Evolutionary conservation across 2,329 filamentous ascomycete species (phyloP).

Genomic region (Orbilia ellipsospora): DNA sequence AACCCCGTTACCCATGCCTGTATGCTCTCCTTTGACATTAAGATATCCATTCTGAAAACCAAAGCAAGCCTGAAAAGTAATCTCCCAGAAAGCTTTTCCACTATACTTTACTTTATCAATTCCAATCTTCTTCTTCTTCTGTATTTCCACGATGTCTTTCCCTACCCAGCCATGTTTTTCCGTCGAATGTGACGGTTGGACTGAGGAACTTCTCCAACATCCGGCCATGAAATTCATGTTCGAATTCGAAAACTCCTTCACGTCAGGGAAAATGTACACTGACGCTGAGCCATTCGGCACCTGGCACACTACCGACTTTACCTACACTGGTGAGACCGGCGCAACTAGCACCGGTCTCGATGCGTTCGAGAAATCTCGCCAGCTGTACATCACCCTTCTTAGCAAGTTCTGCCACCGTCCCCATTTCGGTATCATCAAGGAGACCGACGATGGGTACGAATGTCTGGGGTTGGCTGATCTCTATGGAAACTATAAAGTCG

Average conservation of each 20-base stretch:
- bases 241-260: constrained; percentile 11
- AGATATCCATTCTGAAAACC: too few relatives aligned
- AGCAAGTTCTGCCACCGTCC: constrained; percentile 3
- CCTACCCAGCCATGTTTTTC: constrained; percentile 19
- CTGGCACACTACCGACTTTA: constrained; percentile 28
- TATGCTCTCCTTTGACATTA: too few relatives aligned
- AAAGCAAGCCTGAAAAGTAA: too few relatives aligned
- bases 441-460: constrained; percentile 18
- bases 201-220: constrained; percentile 19
- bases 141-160: constrained; percentile 1
- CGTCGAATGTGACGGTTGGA: constrained; percentile 1
- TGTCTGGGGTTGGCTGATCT: constrained; percentile 21
- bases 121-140: neutral
- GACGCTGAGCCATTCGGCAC: constrained; percentile 21
- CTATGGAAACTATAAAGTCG: constrained; percentile 20
- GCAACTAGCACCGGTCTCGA: constrained; percentile 7
- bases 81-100: too few relatives aligned
- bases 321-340: constrained; percentile 13
- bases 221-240: constrained; percentile 23
- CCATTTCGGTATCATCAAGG: constrained; percentile 10
- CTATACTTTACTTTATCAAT: too few relatives aligned
- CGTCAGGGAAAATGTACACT: constrained; percentile 12
- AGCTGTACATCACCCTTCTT: constrained; percentile 13
- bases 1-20: too few relatives aligned
- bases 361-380: constrained; percentile 15